Conservation (phyloP, 495 filamentous ascomycete species). For the Podospora anserina region DNA sequence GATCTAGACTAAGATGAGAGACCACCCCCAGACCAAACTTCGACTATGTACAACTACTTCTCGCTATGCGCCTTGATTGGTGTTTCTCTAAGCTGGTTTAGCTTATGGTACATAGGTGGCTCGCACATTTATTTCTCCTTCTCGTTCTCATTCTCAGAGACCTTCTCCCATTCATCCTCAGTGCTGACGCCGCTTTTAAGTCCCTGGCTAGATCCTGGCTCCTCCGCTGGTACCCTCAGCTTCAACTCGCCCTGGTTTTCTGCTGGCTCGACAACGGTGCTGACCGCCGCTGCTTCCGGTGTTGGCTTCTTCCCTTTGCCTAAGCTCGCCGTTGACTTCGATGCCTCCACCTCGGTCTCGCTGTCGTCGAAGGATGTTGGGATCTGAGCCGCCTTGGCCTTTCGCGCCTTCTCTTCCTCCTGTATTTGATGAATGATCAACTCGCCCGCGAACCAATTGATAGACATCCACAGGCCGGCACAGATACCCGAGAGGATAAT, state of each 20-base stretch:
- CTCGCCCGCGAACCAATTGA: conserved; percentile 95
- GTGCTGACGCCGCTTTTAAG: conserved; percentile 50
- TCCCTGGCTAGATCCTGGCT: conserved; percentile 29
- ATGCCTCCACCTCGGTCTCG: conserved; percentile 52
- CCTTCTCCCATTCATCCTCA: conserved; percentile 59
- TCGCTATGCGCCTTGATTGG: conserved; percentile 1
- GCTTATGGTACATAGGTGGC: not conserved
- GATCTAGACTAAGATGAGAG: not conserved
- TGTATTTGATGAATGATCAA: conserved; percentile 63
- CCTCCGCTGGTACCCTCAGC: conserved; percentile 30
- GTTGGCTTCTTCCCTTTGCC: conserved; percentile 15
- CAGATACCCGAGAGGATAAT: conserved; percentile 71
- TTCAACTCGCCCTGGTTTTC: conserved; percentile 42
- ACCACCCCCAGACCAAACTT: not conserved
- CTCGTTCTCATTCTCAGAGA: conserved; percentile 56
- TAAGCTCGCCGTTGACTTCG: conserved; percentile 30
- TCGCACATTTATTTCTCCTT: conserved; percentile 36
- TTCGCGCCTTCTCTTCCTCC: conserved; percentile 56
- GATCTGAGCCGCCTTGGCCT: conserved; percentile 32
- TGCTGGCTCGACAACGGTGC: conserved; percentile 38
- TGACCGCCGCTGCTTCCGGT: conserved; percentile 32
- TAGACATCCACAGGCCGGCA: conserved; percentile 80
- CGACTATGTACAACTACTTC: conserved; percentile 4
- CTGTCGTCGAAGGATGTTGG: conserved; percentile 37
- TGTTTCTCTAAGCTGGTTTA: not conserved